Evolutionary conservation across 2,329 filamentous ascomycete genomes (phyloP).

Genomic region (Teratosphaeria epicoccoides): DNA sequence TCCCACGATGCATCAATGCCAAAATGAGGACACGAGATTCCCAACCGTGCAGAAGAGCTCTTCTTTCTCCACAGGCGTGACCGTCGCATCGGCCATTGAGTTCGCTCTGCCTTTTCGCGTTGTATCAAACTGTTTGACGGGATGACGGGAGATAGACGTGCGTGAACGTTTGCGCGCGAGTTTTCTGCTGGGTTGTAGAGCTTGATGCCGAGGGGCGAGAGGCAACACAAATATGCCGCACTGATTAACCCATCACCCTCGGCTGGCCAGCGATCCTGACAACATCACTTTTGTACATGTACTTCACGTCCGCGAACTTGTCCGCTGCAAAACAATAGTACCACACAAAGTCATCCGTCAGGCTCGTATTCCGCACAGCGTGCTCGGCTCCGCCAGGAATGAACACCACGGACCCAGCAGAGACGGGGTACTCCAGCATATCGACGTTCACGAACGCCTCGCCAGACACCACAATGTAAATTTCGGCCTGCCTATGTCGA

Average conservation of each 20-base stretch:
- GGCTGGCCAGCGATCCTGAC: neutral
- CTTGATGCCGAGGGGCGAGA: conserved; percentile 35
- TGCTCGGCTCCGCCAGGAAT: conserved; percentile 37
- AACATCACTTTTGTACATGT: neutral
- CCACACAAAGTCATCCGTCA: conserved; percentile 3
- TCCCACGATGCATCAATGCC: neutral
- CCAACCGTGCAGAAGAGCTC: neutral
- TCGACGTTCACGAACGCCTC: conserved; percentile 30
- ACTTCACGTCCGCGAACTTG: conserved; percentile 1
- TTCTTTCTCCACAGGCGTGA: conserved; percentile 49
- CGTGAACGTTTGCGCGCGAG: conserved; percentile 17
- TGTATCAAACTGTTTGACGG: conserved; percentile 46
- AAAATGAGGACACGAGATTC: neutral
- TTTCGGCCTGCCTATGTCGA: conserved; percentile 33
- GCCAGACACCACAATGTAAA: conserved; percentile 33
- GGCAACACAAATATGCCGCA: conserved; percentile 21
- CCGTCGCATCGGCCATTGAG: conserved; percentile 9
- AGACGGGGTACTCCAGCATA: conserved; percentile 24
- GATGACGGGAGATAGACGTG: conserved; percentile 31
- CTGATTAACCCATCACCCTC: neutral
- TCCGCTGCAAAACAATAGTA: conserved; percentile 7
- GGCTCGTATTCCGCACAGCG: conserved; percentile 19
- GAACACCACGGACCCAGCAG: conserved; percentile 29
- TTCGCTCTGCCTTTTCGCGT: conserved; percentile 24
- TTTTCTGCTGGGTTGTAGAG: conserved; percentile 6